phyloP scores from a whole-genome alignment of 441 rosid species.

The Geranium incanum region DNA sequence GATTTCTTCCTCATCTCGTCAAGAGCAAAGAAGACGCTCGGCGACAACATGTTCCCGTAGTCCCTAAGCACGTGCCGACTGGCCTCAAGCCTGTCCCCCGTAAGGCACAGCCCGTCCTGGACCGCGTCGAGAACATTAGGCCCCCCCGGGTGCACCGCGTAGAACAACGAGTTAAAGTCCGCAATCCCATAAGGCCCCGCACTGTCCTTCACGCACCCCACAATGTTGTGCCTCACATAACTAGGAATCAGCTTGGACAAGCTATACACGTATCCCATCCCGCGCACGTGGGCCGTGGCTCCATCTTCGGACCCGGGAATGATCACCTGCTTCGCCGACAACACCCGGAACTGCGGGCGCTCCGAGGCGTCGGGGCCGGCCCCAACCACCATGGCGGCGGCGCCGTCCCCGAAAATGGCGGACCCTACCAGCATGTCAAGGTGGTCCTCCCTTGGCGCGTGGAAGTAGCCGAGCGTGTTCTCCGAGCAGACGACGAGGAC shows the following conservation, averaged over 20 bases:
- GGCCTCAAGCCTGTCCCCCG: constrained; percentile 49
- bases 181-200: constrained; percentile 39
- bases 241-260: constrained; percentile 72
- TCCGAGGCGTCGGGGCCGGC: constrained; percentile 50
- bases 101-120: constrained; percentile 45
- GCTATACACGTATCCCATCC: constrained; percentile 75
- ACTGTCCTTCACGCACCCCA: constrained; percentile 61
- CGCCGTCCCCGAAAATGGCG: constrained; percentile 89
- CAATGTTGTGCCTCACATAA: constrained; percentile 72
- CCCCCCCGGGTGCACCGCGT: constrained; percentile 94
- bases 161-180: constrained; percentile 65
- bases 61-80: constrained; percentile 75
- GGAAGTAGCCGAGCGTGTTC: constrained; percentile 77
- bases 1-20: constrained; percentile 51
- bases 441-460: constrained; percentile 73
- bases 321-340: constrained; percentile 66
- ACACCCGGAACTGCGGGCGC: constrained; percentile 75
- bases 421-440: constrained; percentile 85
- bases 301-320: constrained; percentile 52
- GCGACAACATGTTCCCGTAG: constrained; percentile 81
- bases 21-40: constrained; percentile 69
- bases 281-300: constrained; percentile 51
- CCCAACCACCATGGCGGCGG: constrained; percentile 70
- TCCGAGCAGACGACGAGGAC: constrained; percentile 70
- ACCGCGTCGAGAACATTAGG: constrained; percentile 75